Percentiles rank a stretch among this genome's conserved stretches.
Evolutionary conservation across 2,329 filamentous ascomycete species (phyloP).

Genomic region (Didymella glomerata): DNA sequence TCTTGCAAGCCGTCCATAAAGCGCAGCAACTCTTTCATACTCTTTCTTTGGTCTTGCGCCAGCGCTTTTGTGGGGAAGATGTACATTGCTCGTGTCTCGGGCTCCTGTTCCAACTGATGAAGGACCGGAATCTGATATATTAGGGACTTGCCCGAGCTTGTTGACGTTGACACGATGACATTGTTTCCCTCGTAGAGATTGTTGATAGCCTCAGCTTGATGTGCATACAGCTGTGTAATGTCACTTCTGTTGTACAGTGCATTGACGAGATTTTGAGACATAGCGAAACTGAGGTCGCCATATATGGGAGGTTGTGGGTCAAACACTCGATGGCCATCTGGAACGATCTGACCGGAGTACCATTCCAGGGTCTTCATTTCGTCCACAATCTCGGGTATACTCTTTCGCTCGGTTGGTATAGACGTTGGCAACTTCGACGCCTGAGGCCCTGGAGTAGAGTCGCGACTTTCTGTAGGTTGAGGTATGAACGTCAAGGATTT

Average conservation of each 20-base stretch:
- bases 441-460: constrained; percentile 53
- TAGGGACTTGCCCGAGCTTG: constrained; percentile 95
- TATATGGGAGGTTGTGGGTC: constrained; percentile 83
- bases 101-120: constrained; percentile 81
- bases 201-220: constrained; percentile 95
- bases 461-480: constrained; percentile 58
- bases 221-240: constrained; percentile 86
- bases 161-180: constrained; percentile 93
- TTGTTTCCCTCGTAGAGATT: constrained; percentile 80
- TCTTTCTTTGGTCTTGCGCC: constrained; percentile 91
- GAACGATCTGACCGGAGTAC: constrained; percentile 93
- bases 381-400: constrained; percentile 82
- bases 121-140: constrained; percentile 96
- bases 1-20: constrained; percentile 82
- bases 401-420: constrained; percentile 82
- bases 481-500: constrained; percentile 71
- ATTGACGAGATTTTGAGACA: constrained; percentile 94
- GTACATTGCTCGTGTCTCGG: constrained; percentile 85
- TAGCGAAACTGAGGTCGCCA: constrained; percentile 82
- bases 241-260: constrained; percentile 90
- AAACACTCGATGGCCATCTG: constrained; percentile 90
- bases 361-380: constrained; percentile 84
- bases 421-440: constrained; percentile 66
- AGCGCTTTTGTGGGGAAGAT: constrained; percentile 98
- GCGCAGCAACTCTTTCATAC: constrained; percentile 81